Conservation (phyloP, 768 basidiomycete species). For the Mycena latifolia region DNA sequence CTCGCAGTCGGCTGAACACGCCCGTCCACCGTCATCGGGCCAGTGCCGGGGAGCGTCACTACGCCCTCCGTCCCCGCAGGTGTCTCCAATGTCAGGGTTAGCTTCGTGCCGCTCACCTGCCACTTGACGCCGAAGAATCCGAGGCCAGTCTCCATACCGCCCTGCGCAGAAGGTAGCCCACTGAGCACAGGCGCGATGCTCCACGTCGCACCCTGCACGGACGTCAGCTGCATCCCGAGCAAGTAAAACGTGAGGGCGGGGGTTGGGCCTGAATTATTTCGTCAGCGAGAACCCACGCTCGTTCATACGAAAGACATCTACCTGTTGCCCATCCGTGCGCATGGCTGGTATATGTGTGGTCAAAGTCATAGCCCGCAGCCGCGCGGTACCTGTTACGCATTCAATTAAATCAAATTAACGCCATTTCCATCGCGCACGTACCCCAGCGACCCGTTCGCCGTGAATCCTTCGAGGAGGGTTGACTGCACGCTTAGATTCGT, state of each 20-base stretch:
- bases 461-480: constrained; percentile 61
- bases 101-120: constrained; percentile 36
- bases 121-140: constrained; percentile 61
- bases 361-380: constrained; percentile 59
- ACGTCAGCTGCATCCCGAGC: constrained; percentile 57
- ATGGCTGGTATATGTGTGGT: constrained; percentile 60
- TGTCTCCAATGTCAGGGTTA: constrained; percentile 41
- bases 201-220: constrained; percentile 57
- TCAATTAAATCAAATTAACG: background rate
- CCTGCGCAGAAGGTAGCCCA: constrained; percentile 55
- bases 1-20: background rate
- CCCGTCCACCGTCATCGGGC: constrained; percentile 36
- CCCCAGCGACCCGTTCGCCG: constrained; percentile 60
- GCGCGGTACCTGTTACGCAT: constrained; percentile 51
- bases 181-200: constrained; percentile 57
- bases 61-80: constrained; percentile 43
- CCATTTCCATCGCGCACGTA: constrained; percentile 34
- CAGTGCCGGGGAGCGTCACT: constrained; percentile 44
- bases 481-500: constrained; percentile 54
- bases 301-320: background rate
- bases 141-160: constrained; percentile 59
- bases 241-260: constrained; percentile 62
- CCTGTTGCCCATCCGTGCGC: constrained; percentile 61
- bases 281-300: too few species aligned
- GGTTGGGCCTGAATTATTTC: constrained; percentile 50